Evolutionary conservation across 2,329 filamentous ascomycete species (phyloP), one percentile per base, ranked within the genome.

Genomic region (Aureobasidium sp.): DNA sequence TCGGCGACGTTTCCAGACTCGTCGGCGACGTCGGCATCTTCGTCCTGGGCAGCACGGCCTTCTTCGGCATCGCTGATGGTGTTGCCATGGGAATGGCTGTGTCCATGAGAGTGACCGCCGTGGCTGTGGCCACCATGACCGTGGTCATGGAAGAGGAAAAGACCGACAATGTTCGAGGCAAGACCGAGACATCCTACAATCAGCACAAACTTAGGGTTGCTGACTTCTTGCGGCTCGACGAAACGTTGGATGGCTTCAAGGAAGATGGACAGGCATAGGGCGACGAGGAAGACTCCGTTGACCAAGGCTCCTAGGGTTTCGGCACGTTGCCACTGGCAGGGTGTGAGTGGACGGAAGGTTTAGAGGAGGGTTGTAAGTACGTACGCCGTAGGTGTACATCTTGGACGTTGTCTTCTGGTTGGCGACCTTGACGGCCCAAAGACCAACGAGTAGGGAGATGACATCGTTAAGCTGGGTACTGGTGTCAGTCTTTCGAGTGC

Each of bases 271-370:
- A 99, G 82, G 77, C 94, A 99, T 9, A 99, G 84, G 8, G 94
- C 94, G 71, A 99, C 94, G 48, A 99, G 82, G 79, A 99, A 99
- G 49, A 97, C 93, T 67, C 94, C 94, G 71, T 99, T 99, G 77
- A 97, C 90, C 69, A 97, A 87, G 52, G 94, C 94, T 71, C 94
- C 94, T 6, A 99, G 82, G 12, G 96, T 97, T 80, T 99, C 94
- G 39, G 94, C 94, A 68, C 94, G 90, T 80, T 97, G 88, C 90
- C 92, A 99, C 89, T 93, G 69, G 9, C 39, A 25, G 20, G 12
- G 27, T 25, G 63, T 74, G 45, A 74, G 66, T 17, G 37, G 29
- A 9, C 14, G 7, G 15, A 34, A 11, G 8, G 15, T 17, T 31
- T 0, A 7, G 20, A 29, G 3, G 11, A 11, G 53, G 48, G 57